Conservation (phyloP, 169 alveolate species). For the Neospora caninum region DNA sequence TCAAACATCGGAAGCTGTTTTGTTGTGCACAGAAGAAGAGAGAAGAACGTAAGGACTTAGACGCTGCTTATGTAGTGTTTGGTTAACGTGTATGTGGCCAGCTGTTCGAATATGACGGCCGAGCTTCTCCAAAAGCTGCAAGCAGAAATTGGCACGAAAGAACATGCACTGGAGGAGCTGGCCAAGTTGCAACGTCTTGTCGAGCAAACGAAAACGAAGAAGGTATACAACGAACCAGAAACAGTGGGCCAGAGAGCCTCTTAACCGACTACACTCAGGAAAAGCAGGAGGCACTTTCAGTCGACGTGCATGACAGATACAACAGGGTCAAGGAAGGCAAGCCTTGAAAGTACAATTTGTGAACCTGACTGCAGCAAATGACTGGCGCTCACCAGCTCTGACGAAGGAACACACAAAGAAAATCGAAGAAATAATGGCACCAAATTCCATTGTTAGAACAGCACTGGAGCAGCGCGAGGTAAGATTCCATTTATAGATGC, state of each 20-base stretch:
- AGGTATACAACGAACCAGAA: neutral
- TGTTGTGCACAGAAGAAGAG: neutral
- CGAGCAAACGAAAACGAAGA: neutral
- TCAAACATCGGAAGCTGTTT: neutral
- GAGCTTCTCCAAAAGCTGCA: neutral
- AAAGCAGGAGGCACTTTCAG: neutral
- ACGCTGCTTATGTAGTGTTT: neutral
- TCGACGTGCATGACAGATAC: constrained; percentile 6
- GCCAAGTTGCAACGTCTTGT: neutral
- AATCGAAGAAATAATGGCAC: neutral
- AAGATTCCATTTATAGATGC: neutral
- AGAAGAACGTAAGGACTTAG: neutral
- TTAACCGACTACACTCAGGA: neutral
- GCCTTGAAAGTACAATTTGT: too few species aligned
- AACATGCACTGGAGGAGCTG: neutral
- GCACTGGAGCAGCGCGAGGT: constrained; percentile 34
- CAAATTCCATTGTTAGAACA: neutral
- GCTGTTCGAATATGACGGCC: constrained; percentile 2
- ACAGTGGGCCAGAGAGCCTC: neutral
- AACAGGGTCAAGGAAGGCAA: constrained; percentile 12
- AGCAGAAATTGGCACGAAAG: neutral
- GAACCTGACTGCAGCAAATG: neutral
- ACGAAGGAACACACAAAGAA: neutral
- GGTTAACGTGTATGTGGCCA: neutral
- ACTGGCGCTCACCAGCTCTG: neutral